Conservation (phyloP, 2,329 filamentous ascomycete species). For the Diplodia scrobiculata region DNA sequence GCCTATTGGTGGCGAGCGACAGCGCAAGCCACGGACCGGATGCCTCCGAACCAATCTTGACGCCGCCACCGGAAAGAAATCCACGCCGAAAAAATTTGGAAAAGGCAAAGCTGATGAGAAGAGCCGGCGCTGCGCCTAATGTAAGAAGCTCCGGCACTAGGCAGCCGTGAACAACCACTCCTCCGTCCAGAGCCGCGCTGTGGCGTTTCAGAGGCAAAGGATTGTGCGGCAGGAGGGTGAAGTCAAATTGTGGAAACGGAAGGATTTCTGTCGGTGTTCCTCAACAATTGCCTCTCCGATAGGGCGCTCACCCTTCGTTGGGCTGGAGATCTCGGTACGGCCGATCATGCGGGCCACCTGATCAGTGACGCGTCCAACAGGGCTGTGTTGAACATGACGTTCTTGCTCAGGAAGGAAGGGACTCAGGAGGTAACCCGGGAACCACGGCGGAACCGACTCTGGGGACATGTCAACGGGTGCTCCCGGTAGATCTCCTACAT, state of each 20-base stretch:
- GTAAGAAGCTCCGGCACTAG: constrained; percentile 19
- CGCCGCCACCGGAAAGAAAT: constrained; percentile 9
- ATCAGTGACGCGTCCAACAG: neutral
- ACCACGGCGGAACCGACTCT: neutral
- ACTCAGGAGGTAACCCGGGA: neutral
- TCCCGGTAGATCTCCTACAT: constrained; percentile 18
- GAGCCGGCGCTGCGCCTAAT: neutral
- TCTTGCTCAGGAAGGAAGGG: neutral
- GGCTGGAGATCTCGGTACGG: neutral
- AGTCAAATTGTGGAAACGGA: neutral
- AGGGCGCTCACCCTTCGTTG: neutral
- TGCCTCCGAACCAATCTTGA: neutral
- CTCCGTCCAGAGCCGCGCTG: constrained; percentile 4
- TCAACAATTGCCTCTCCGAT: neutral
- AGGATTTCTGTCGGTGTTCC: constrained; percentile 4
- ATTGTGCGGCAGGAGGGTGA: neutral
- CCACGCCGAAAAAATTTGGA: constrained; percentile 16
- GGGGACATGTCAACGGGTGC: constrained; percentile 11
- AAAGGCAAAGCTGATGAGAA: neutral
- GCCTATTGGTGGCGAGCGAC: neutral
- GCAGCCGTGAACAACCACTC: constrained; percentile 3
- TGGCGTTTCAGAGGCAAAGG: neutral
- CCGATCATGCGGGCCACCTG: neutral
- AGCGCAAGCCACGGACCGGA: constrained; percentile 5
- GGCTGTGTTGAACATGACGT: neutral